phyloP scores from a whole-genome alignment of 2,329 filamentous ascomycete species.

The Tolypocladium paradoxum region DNA sequence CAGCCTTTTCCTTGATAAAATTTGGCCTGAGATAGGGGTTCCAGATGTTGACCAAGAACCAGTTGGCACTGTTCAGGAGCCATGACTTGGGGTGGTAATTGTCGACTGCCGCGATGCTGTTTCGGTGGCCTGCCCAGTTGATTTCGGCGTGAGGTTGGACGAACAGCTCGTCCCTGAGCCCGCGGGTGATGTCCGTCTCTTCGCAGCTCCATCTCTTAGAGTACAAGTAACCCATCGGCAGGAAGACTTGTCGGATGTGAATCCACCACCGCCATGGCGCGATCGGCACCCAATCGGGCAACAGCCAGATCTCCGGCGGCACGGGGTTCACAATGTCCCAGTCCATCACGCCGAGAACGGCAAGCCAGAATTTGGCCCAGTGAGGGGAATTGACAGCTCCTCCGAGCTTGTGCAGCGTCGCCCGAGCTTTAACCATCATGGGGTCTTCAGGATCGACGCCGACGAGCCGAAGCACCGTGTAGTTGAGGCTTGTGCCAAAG shows the following conservation, averaged over 20 bases:
- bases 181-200: conserved; percentile 60
- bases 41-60: conserved; percentile 69
- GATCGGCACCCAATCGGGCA: conserved; percentile 84
- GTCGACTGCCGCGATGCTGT: conserved; percentile 67
- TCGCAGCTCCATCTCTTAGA: conserved; percentile 73
- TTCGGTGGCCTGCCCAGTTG: conserved; percentile 66
- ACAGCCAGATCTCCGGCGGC: conserved; percentile 84
- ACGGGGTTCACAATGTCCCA: conserved; percentile 95
- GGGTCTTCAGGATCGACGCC: conserved; percentile 78
- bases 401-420: conserved; percentile 71
- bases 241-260: conserved; percentile 92
- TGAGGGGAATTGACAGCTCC: conserved; percentile 78
- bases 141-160: conserved; percentile 68
- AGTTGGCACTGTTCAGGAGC: conserved; percentile 70
- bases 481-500: conserved; percentile 85
- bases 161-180: conserved; percentile 73
- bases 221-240: conserved; percentile 85
- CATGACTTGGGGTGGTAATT: conserved; percentile 91
- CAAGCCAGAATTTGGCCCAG: conserved; percentile 96
- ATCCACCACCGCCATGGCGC: conserved; percentile 97
- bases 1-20: conserved; percentile 56
- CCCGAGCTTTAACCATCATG: conserved; percentile 75
- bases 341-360: conserved; percentile 66
- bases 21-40: conserved; percentile 63
- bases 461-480: conserved; percentile 67